phyloP scores from a whole-genome alignment of 495 filamentous ascomycete species.

The Penicillium ucsense region DNA sequence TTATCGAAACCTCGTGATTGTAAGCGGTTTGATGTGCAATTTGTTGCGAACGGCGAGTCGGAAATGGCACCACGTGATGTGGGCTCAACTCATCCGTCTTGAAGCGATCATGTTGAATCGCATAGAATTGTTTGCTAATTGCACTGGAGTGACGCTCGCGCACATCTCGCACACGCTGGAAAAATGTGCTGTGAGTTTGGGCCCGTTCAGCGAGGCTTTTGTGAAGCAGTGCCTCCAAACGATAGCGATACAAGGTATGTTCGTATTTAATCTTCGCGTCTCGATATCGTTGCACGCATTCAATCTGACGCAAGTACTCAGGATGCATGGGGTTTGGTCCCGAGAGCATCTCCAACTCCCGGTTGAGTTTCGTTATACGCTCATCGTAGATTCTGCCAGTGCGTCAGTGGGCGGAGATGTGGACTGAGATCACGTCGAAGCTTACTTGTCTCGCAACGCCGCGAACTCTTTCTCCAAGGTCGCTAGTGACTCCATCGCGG shows the following conservation, averaged over 20 bases:
- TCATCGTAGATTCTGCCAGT: constrained; percentile 70
- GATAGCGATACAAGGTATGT: constrained; percentile 59
- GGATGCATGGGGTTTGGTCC: constrained; percentile 73
- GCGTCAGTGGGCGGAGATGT: constrained; percentile 8
- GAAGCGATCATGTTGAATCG: constrained; percentile 83
- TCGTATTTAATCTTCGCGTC: constrained; percentile 72
- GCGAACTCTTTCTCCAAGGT: constrained; percentile 78
- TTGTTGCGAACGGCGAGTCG: constrained; percentile 58
- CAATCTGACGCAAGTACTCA: constrained; percentile 75
- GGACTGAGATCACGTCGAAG: not conserved
- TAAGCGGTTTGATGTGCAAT: constrained; percentile 74
- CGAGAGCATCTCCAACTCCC: constrained; percentile 74
- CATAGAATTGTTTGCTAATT: constrained; percentile 77
- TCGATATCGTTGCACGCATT: constrained; percentile 69
- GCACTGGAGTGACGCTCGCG: constrained; percentile 70
- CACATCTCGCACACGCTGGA: constrained; percentile 70
- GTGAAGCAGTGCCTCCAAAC: constrained; percentile 57
- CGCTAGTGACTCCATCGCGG: constrained; percentile 68
- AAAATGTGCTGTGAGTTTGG: constrained; percentile 77
- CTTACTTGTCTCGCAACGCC: constrained; percentile 77
- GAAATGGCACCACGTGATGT: constrained; percentile 68
- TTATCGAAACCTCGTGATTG: constrained; percentile 84
- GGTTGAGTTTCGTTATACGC: constrained; percentile 65
- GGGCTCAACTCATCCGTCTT: constrained; percentile 71
- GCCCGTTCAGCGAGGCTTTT: constrained; percentile 69